These are phyloP conservation scores for Cyberlindnera mrakii DNA, from an alignment of 805 yeast genomes.

Conservation along the genomic window DNA sequence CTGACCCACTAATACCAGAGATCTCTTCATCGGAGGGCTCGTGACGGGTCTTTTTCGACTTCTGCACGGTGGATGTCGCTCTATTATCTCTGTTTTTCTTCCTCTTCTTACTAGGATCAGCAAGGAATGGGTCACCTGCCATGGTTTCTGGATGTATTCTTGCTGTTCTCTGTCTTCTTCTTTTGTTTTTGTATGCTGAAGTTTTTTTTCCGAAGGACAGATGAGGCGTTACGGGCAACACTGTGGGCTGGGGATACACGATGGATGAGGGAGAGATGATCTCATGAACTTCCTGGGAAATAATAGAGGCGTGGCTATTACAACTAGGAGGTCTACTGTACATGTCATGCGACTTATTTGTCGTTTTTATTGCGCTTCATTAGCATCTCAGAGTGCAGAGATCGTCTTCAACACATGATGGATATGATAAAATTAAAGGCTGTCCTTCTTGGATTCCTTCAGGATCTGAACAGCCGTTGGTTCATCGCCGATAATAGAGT, in stretches of 20 bases:
- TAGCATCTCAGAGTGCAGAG: background rate
- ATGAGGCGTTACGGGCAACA: too few species aligned
- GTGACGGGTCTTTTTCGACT: background rate
- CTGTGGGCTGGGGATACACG: too few species aligned
- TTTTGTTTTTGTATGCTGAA: background rate
- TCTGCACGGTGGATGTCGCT: conserved; percentile 3
- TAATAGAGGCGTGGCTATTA: too few species aligned
- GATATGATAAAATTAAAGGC: background rate
- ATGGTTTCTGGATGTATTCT: conserved; percentile 17
- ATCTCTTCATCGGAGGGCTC: conserved; percentile 43
- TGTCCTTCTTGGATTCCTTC: conserved; percentile 5
- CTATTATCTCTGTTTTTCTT: conserved; percentile 11
- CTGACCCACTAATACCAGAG: conserved; percentile 44
- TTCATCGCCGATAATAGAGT: conserved; percentile 26
- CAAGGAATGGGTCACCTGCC: conserved; percentile 59
- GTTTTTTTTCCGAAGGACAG: too few species aligned
- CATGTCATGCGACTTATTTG: too few species aligned
- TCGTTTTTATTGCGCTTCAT: background rate
- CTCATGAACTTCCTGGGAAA: too few species aligned
- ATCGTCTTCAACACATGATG: background rate
- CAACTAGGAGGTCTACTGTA: too few species aligned
- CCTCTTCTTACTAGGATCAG: conserved; percentile 43
- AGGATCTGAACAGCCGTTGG: conserved; percentile 20
- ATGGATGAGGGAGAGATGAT: too few species aligned
- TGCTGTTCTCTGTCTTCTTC: background rate